Percentiles rank a stretch among this genome's conserved stretches.
phyloP scores from a whole-genome alignment of 106 monocot genomes.

The Hemerocallis citrina region DNA sequence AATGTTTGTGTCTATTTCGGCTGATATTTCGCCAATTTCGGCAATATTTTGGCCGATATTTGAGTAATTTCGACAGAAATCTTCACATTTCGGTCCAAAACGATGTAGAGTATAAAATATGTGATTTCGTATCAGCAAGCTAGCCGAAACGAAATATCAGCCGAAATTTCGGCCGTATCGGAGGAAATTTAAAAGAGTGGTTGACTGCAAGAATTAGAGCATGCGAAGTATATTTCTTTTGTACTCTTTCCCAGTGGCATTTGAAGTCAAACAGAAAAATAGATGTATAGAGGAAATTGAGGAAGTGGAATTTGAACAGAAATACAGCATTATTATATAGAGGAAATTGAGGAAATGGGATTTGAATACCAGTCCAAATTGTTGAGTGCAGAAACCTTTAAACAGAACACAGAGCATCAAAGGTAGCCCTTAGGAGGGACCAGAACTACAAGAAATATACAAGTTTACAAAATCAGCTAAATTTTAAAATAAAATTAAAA shows the following conservation, averaged over 20 bases:
- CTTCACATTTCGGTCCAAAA: too few species aligned
- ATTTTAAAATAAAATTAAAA: not conserved
- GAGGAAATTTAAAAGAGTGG: not conserved
- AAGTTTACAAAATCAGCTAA: not conserved
- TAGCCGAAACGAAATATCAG: not conserved
- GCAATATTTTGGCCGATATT: too few species aligned
- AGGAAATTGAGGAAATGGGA: conserved; percentile 2
- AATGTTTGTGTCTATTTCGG: too few species aligned
- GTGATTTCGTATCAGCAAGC: too few species aligned
- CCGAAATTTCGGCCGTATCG: not conserved
- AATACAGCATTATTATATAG: too few species aligned
- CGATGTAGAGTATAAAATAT: too few species aligned
- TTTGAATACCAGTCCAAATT: not conserved
- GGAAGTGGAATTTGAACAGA: conserved; percentile 3
- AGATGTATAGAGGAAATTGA: not conserved
- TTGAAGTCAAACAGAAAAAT: not conserved
- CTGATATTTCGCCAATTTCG: too few species aligned
- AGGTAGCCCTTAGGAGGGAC: not conserved
- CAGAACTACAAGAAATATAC: not conserved
- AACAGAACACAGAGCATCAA: not conserved
- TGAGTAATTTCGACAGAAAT: too few species aligned
- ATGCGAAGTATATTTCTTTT: not conserved
- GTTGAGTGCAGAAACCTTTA: not conserved
- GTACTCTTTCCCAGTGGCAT: too few species aligned
- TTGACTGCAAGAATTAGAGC: not conserved